A percentile compares a stretch with the other conserved stretches of the same genome.
Evolutionary conservation across 1,139 yeast genomes (phyloP).

Genomic region (Saccharomyces hybrid): DNA sequence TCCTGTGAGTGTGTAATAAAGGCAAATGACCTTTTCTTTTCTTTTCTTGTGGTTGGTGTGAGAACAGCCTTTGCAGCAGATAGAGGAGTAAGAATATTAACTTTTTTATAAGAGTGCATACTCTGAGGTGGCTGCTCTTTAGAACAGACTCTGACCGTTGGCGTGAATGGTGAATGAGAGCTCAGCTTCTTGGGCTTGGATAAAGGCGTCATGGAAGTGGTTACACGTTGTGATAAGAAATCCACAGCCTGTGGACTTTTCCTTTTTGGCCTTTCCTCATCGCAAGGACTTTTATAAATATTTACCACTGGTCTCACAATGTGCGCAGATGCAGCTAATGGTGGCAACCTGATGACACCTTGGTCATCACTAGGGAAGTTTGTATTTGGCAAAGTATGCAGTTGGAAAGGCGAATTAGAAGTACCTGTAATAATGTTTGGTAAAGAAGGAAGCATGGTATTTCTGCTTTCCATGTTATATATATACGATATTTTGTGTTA

Average conservation of each 20-base stretch:
- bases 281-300: background rate
- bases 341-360: slow-evolving; percentile 6
- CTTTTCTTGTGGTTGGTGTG: slow-evolving; percentile 19
- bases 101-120: slow-evolving; percentile 7
- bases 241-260: background rate
- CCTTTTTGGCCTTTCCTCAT: background rate
- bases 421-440: background rate
- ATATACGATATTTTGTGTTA: background rate
- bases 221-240: background rate
- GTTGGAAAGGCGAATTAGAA: background rate
- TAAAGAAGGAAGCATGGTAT: background rate
- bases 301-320: background rate
- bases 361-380: slow-evolving; percentile 12
- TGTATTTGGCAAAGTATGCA: background rate
- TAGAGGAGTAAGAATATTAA: slow-evolving; percentile 22
- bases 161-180: background rate
- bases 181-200: background rate
- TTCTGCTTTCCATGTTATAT: background rate
- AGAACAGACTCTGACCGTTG: background rate
- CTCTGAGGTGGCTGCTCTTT: background rate
- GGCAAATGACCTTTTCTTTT: slow-evolving; percentile 53
- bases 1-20: slow-evolving; percentile 88
- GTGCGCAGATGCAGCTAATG: background rate
- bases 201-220: background rate
- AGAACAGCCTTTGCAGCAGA: slow-evolving; percentile 24